These are phyloP conservation scores for Coemansia sp. DNA, from an alignment of 192 early-diverging fungal genomes.

Conservation along the genomic window DNA sequence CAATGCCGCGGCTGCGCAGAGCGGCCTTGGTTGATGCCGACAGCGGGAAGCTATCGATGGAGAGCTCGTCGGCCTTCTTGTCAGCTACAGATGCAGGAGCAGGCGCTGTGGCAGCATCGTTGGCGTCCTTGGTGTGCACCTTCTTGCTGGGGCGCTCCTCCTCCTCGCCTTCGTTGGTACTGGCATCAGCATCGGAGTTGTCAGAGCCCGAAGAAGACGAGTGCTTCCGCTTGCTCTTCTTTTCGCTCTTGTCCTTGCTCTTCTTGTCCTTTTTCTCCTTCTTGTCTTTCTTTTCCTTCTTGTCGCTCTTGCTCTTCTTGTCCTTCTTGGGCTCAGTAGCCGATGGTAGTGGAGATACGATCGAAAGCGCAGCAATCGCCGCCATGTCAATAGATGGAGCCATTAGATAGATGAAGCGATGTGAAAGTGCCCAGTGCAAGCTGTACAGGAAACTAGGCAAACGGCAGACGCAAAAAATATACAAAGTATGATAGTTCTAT, in stretches of 20 bases:
- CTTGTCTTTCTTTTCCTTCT: conserved; percentile 44
- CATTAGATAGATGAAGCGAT: conserved; percentile 16
- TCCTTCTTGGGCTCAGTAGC: conserved; percentile 10
- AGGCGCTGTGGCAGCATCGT: conserved; percentile 30
- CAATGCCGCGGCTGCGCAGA: conserved; percentile 72
- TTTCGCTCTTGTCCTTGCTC: conserved; percentile 50
- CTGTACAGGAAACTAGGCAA: not conserved
- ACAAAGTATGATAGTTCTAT: not conserved
- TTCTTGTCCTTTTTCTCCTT: conserved; percentile 32
- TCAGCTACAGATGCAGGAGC: conserved; percentile 31
- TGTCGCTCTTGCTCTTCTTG: conserved; percentile 36
- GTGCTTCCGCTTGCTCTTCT: conserved; percentile 51
- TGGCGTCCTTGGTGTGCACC: conserved; percentile 37
- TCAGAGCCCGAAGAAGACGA: conserved; percentile 22
- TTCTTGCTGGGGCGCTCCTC: conserved; percentile 55
- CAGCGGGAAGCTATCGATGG: conserved; percentile 61
- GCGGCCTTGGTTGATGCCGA: conserved; percentile 66
- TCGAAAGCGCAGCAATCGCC: conserved; percentile 17
- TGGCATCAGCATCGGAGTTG: conserved; percentile 21
- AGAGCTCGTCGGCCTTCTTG: conserved; percentile 54
- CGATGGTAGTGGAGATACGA: conserved; percentile 1
- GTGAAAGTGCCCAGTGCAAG: not conserved
- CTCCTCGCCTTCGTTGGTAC: conserved; percentile 9
- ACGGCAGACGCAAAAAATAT: conserved; percentile 6
- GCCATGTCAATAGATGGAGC: conserved; percentile 32